Evolutionary conservation across 805 yeast species (phyloP), one percentile per base, ranked within the genome.

Genomic region (Metschnikowia lunata): DNA sequence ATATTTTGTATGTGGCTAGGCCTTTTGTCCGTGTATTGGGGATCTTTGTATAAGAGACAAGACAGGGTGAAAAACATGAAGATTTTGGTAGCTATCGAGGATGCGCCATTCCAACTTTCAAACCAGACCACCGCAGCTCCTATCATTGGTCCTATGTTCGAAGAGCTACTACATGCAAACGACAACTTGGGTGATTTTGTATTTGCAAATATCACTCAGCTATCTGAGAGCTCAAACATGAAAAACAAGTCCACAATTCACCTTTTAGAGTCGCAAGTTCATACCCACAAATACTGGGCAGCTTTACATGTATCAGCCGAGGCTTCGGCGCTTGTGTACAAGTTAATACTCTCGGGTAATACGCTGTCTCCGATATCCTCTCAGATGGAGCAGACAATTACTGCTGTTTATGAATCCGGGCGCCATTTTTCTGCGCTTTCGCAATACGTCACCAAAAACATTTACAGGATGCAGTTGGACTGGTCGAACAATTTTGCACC

Each of bases 11-110:
- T 56, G 34, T 61, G 64, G 36, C 52, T 69, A 23, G 66, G 59
- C 6, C 49, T 68, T 6, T 61, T 70, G 37, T 62, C 72, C 10
- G 57, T 70, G 28, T 70, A 70, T 48, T 70, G 75, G 75, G 75
- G 73, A 7, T 58, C 73, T 12, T 46, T 61, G 43, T 67, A 60
- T 51, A 50, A 51, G 5, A 58, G 74, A 33, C 49, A 56, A 32
- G 39, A 39, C 14, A 58, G 74, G 11, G 52, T 65, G 15, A 47
- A 40, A 34, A 66, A 70, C 52, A 56, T 70, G 55, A 52, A 52
- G 37, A 60, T 66, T 62, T 58, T 70, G 52, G 69, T 68, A 10
- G 71, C 69, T 1, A 57, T 61, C 28, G 74, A 59, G 36, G 73
- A 68, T 47, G 15, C 39, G 10, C 31, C 35, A 23, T 42, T 45